These are phyloP conservation scores for Evernia prunastri DNA, from an alignment of 495 filamentous ascomycete species.

Conservation along the genomic window DNA sequence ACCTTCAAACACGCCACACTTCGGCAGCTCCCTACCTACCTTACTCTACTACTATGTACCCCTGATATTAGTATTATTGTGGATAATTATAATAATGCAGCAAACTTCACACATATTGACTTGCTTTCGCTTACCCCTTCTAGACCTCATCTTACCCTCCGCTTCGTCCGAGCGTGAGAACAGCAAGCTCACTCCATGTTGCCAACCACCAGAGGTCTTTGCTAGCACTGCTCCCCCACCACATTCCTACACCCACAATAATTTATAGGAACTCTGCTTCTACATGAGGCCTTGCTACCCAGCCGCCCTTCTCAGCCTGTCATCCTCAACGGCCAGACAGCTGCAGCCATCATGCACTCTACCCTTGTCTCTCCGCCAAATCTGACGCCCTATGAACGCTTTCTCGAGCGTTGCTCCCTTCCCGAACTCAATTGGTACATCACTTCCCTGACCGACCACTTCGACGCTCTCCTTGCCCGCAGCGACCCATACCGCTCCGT, in stretches of 20 bases:
- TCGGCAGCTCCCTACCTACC: no score
- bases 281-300: not conserved
- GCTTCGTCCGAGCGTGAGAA: not conserved
- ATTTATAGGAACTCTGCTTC: not conserved
- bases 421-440: slow-evolving; percentile 9
- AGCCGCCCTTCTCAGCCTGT: not conserved
- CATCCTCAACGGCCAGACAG: not conserved
- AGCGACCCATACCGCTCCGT: not conserved
- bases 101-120: no score
- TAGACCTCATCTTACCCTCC: not conserved
- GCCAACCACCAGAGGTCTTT: not conserved
- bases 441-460: not conserved
- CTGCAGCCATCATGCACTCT: not conserved
- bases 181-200: not conserved
- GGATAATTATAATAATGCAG: no score
- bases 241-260: not conserved
- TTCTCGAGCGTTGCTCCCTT: slow-evolving; percentile 2
- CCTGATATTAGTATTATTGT: no score
- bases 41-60: no score
- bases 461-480: not conserved
- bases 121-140: not conserved
- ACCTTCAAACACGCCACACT: not conserved
- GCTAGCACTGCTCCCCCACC: not conserved
- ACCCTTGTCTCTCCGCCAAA: not conserved
- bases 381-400: slow-evolving; percentile 5